Base-by-base conservation (phyloP, 192 early-diverging fungal genomes). In the Entomortierella chlamydospora region DNA sequence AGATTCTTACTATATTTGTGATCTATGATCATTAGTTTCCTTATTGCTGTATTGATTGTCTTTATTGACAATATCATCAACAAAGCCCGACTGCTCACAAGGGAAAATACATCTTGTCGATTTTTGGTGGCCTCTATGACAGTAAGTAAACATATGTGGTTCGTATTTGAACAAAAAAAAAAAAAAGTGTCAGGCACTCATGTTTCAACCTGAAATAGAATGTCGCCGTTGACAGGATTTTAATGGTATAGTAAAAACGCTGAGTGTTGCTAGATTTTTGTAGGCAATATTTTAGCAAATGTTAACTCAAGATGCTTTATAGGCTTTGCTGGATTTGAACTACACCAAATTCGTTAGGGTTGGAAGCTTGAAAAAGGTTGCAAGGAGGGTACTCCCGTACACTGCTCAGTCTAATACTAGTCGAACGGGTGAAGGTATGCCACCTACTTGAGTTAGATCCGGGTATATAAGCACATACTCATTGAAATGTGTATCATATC, bases 211-310 rank as follows among this genome's bases (percentile, higher is more conserved):
- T n/a, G 6, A 9, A 34, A 33, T 72, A 87, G 66, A 94, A 94
- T 68, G 90, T 93, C 28, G 93, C 93, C 11, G 93, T 94, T 10
- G 93, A 94, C 71, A 87, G 90, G 56, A 91, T 94, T 69, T 77
- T 94, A 20, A 67, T 57, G 69, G 85, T 86, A 71, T 18, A 20
- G 18, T 39, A n/a, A n/a, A n/a, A n/a, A n/a, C 20, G n/a, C n/a
- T n/a, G n/a, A n/a, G n/a, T n/a, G n/a, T n/a, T 42, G 11, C n/a
- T n/a, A n/a, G n/a, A n/a, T n/a, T n/a, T n/a, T n/a, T n/a, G n/a
- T n/a, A n/a, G n/a, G n/a, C n/a, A n/a, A n/a, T n/a, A n/a, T n/a
- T 20, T 22, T 10, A 29, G 45, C 23, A 28, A 45, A 30, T 60
- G 58, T 5, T 20, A 17, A 47, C 20, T 4, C n/a, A 11, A 11